These are phyloP conservation scores for Metarhizium anisopliae DNA, from an alignment of 2,329 filamentous ascomycete genomes.

Conservation along the genomic window DNA sequence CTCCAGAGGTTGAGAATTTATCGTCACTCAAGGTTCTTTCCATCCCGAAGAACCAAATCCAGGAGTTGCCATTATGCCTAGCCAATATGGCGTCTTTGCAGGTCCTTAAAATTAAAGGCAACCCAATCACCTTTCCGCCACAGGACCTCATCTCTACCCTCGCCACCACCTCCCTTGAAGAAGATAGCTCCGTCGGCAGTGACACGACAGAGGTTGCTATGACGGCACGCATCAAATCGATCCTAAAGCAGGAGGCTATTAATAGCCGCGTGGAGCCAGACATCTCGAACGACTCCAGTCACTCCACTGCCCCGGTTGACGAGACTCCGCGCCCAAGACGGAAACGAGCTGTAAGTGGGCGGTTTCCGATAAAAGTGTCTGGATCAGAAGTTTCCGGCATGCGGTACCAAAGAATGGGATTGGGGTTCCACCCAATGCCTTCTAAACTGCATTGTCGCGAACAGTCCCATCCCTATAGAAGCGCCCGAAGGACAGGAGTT, in stretches of 20 bases:
- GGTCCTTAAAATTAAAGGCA: slow-evolving; percentile 82
- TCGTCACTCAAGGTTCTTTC: slow-evolving; percentile 87
- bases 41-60: slow-evolving; percentile 77
- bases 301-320: slow-evolving; percentile 57
- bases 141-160: slow-evolving; percentile 56
- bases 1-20: slow-evolving; percentile 70
- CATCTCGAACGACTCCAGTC: slow-evolving; percentile 52
- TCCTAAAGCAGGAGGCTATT: slow-evolving; percentile 43
- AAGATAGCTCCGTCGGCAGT: slow-evolving; percentile 43
- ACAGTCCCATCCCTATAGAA: slow-evolving; percentile 56
- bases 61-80: slow-evolving; percentile 72
- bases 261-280: slow-evolving; percentile 45
- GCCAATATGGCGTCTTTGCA: slow-evolving; percentile 86
- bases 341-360: slow-evolving; percentile 53
- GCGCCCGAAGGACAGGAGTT: slow-evolving; percentile 59
- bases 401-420: slow-evolving; percentile 54
- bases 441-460: slow-evolving; percentile 62
- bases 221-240: slow-evolving; percentile 54
- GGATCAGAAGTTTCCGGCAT: slow-evolving; percentile 55
- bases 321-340: slow-evolving; percentile 68
- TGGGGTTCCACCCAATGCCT: slow-evolving; percentile 66
- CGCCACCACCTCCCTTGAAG: slow-evolving; percentile 45
- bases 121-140: slow-evolving; percentile 73
- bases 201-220: slow-evolving; percentile 54
- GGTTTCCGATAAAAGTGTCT: slow-evolving; percentile 64